Conservation (phyloP, 192 early-diverging fungal species). For the Umbelopsis sp. region DNA sequence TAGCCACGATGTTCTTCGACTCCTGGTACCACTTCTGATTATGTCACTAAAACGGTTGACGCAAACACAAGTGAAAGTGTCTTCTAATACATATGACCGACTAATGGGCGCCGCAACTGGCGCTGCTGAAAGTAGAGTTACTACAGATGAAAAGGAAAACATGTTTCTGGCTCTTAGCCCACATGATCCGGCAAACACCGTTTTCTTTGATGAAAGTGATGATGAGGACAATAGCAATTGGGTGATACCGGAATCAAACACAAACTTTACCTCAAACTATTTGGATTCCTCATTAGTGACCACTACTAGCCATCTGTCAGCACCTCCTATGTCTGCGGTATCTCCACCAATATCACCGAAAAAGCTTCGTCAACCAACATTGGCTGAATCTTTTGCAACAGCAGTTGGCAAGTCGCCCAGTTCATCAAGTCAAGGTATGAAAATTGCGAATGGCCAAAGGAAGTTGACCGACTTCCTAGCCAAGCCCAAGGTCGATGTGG, state of each 20-base stretch:
- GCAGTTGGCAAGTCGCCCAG: not conserved
- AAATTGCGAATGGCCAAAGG: not conserved
- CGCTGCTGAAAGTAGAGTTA: conserved; percentile 18
- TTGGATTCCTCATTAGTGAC: not conserved
- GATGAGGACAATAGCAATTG: conserved; percentile 24
- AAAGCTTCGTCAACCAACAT: conserved; percentile 10
- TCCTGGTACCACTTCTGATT: conserved; percentile 24
- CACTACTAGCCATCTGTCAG: not conserved
- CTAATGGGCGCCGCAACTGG: conserved; percentile 36
- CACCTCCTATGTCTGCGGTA: too few relatives aligned
- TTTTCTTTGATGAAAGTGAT: conserved; percentile 33
- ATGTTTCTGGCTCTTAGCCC: conserved; percentile 31
- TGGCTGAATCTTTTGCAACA: not conserved
- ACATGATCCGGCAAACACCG: conserved; percentile 31
- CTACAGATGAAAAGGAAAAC: conserved; percentile 21
- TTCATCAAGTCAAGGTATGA: not conserved
- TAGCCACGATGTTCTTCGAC: conserved; percentile 17
- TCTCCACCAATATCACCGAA: not conserved
- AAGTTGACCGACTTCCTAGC: not conserved
- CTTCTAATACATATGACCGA: conserved; percentile 27
- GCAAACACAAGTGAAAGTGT: conserved; percentile 20
- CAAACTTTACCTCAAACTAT: not conserved
- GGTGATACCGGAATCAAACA: not conserved
- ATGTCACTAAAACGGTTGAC: conserved; percentile 20
- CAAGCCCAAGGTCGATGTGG: not conserved